Evolutionary conservation across 805 yeast genomes (phyloP).

Genomic region (Cyberlindnera xylosilytica): DNA sequence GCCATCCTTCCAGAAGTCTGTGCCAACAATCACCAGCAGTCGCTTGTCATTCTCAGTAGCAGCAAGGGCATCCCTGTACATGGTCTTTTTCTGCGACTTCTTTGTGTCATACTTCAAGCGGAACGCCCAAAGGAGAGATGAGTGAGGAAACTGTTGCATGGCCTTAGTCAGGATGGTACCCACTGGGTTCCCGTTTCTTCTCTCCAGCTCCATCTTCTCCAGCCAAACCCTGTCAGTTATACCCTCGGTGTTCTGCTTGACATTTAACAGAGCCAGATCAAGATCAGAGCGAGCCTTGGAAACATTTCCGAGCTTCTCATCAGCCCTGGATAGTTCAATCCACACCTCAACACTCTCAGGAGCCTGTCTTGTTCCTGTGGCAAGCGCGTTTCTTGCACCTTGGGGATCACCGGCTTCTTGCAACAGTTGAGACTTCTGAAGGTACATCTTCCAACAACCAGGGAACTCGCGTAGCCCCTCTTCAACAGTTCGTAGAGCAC

Average conservation of each 20-base stretch:
- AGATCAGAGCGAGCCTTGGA: conserved; percentile 68
- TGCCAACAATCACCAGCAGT: conserved; percentile 63
- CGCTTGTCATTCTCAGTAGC: conserved; percentile 57
- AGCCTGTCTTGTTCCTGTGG: conserved; percentile 46
- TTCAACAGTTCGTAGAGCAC: conserved; percentile 40
- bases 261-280: conserved; percentile 56
- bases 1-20: conserved; percentile 62
- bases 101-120: conserved; percentile 43
- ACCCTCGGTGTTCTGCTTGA: conserved; percentile 39
- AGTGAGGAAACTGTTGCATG: conserved; percentile 52
- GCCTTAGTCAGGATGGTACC: conserved; percentile 54
- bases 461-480: conserved; percentile 51
- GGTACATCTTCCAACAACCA: conserved; percentile 46
- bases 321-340: conserved; percentile 48
- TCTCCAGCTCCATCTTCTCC: conserved; percentile 58
- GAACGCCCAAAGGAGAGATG: conserved; percentile 65
- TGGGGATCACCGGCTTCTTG: conserved; percentile 29
- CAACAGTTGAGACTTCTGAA: conserved; percentile 62
- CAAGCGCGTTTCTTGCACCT: conserved; percentile 46
- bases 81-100: conserved; percentile 50
- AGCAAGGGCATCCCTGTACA: conserved; percentile 68
- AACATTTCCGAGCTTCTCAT: conserved; percentile 35
- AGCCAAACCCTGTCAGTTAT: conserved; percentile 44
- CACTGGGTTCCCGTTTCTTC: conserved; percentile 51
- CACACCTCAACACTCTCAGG: conserved; percentile 49